These are phyloP conservation scores for Leishmania tarentolae DNA, from an alignment of 208 protist genomes.

Conservation along the genomic window DNA sequence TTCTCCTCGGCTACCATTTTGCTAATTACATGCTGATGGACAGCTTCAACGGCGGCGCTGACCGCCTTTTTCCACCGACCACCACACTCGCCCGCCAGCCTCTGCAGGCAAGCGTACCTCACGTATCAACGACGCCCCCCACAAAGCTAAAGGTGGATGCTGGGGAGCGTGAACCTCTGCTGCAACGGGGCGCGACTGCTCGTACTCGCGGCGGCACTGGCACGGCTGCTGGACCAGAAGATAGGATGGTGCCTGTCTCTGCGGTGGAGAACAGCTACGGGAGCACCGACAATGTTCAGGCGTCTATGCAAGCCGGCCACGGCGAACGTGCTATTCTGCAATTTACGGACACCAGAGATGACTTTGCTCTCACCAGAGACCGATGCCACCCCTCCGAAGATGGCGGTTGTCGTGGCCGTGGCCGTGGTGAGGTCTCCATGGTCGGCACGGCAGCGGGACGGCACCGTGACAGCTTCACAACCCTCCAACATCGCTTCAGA, in stretches of 20 bases:
- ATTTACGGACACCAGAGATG: slow-evolving; percentile 13
- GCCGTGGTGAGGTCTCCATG: background rate
- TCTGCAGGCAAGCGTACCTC: background rate
- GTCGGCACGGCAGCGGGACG: slow-evolving; percentile 4
- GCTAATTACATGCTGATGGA: slow-evolving; percentile 22
- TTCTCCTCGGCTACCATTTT: slow-evolving; percentile 64
- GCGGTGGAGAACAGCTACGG: slow-evolving; percentile 14
- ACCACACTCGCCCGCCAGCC: slow-evolving; percentile 3
- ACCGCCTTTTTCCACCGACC: slow-evolving; percentile 10
- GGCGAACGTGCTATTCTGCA: background rate
- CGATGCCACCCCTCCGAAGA: background rate
- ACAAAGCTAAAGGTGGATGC: background rate
- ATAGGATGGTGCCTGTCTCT: slow-evolving; percentile 4
- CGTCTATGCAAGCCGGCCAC: slow-evolving; percentile 7
- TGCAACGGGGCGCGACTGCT: background rate
- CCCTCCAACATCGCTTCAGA: slow-evolving; percentile 5
- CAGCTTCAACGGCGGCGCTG: slow-evolving; percentile 16
- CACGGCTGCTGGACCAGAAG: background rate
- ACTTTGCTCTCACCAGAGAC: slow-evolving; percentile 7
- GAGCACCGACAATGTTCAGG: slow-evolving; percentile 16
- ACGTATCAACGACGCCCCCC: background rate
- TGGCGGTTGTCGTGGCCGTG: background rate
- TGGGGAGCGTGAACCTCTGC: background rate
- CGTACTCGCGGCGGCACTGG: background rate
- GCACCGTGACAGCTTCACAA: slow-evolving; percentile 9